Evolutionary conservation across 2,329 filamentous ascomycete species (phyloP).

Genomic region (Acephala macrosclerotiorum): DNA sequence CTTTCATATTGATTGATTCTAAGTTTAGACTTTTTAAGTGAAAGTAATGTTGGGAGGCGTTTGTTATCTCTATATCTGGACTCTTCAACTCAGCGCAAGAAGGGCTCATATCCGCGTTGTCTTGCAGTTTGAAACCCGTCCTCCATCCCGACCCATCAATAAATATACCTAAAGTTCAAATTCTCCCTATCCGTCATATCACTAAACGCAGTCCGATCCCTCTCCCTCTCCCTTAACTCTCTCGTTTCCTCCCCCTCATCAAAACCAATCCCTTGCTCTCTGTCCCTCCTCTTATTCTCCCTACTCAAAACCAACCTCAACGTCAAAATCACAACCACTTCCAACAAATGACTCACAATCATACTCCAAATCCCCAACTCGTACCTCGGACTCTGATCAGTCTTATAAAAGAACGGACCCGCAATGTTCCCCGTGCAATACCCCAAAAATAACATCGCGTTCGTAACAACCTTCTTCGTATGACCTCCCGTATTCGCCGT

Average conservation of each 20-base stretch:
- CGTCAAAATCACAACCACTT: slow-evolving; percentile 49
- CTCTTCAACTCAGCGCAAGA: no score
- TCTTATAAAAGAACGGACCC: slow-evolving; percentile 43
- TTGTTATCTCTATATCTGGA: no score
- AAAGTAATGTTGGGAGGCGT: no score
- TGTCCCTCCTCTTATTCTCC: slow-evolving; percentile 50
- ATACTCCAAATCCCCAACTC: slow-evolving; percentile 46
- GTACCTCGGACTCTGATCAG: slow-evolving; percentile 27
- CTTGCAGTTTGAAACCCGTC: no score
- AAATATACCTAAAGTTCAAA: slow-evolving; percentile 29
- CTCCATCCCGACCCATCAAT: not conserved
- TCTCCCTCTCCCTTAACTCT: slow-evolving; percentile 15
- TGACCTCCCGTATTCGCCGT: slow-evolving; percentile 65
- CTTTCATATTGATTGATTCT: no score
- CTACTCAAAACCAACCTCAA: slow-evolving; percentile 49
- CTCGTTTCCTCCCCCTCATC: slow-evolving; percentile 7
- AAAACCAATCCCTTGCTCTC: slow-evolving; percentile 18
- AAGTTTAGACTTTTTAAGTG: no score
- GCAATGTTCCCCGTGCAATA: slow-evolving; percentile 60
- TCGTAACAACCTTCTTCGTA: slow-evolving; percentile 55
- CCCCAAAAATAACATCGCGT: slow-evolving; percentile 52
- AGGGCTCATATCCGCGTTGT: no score
- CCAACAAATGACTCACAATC: slow-evolving; percentile 50
- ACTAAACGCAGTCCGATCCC: slow-evolving; percentile 46
- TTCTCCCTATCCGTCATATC: slow-evolving; percentile 38